Evolutionary conservation across 2,329 filamentous ascomycete species (phyloP), one percentile per base, ranked within the genome.

Genomic region (Neonectria punicea): DNA sequence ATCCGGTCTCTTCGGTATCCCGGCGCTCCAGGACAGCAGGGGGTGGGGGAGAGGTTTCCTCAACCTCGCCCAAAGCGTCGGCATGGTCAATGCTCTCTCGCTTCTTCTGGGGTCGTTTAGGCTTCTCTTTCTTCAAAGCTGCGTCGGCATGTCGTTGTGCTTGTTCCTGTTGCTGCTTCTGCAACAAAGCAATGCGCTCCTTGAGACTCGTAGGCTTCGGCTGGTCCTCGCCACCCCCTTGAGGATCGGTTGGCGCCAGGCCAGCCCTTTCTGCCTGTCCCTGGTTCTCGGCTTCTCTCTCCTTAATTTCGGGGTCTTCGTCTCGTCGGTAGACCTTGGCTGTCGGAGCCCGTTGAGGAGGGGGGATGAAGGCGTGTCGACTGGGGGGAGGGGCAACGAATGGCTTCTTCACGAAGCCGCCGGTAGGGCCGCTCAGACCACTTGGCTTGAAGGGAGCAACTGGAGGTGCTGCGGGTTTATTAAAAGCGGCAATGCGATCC

Each of bases 401-500:
- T 0, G 95, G 94, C 80, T 98, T 98, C 85, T 95, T 98, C 80
- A 99, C 90, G 76, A 98, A 98, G 58, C 86, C 86, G 67, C 86
- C 85, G 53, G 86, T 83, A 63, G 87, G 67, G 18, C 75, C 82
- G 62, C 85, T 80, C 28, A 91, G 81, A 2, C 89, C 89, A 65
- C 86, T 85, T 20, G 94, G 93, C 77, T 97, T 97, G 82, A 97
- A 95, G 1, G 96, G 96, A n/a, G 93, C 88, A 65, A 96, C 84
- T 9, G 96, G 96, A 3, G 94, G 89, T 6, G 94, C 93, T 41
- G 92, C 89, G 49, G 93, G 85, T 78, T 95, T 96, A 80, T 99
- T 99, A 83, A 99, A 99, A 49, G 96, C 95, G 36, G 96, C 96
- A 77, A 99, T 97, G 67, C 96, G 92, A 80, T 98, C 96, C 76